Evolutionary conservation across 495 filamentous ascomycete species (phyloP).

Genomic region (Extremus antarcticus): DNA sequence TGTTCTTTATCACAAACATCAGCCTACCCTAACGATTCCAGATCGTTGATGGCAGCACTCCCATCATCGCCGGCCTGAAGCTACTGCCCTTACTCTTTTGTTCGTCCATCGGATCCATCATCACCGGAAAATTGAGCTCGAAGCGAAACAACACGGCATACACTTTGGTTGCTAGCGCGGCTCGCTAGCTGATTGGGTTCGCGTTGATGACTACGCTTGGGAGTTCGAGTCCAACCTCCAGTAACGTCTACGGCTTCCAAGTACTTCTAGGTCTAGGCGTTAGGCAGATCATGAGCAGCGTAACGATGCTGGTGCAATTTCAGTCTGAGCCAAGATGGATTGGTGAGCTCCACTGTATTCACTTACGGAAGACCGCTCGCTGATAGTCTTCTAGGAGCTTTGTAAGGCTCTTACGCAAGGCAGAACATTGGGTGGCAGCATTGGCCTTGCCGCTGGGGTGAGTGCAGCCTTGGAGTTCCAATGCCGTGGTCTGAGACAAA

Average conservation of each 20-base stretch:
- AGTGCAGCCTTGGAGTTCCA: too few species aligned
- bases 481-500: too few species aligned
- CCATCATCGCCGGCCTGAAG: conserved; percentile 4
- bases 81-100: conserved; percentile 5
- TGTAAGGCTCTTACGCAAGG: conserved; percentile 6
- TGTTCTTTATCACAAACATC: conserved; percentile 4
- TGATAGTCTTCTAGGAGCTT: conserved; percentile 1
- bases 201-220: conserved; percentile 1
- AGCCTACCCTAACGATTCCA: conserved; percentile 9
- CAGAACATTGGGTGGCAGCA: conserved; percentile 3
- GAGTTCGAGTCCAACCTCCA: neutral
- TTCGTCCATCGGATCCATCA: conserved; percentile 6
- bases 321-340: neutral
- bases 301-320: neutral
- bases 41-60: conserved; percentile 5
- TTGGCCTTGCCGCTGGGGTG: conserved; percentile 5
- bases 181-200: neutral
- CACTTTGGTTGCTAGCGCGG: conserved; percentile 3
- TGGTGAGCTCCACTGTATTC: too few species aligned
- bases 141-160: conserved; percentile 4
- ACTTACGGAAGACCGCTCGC: too few species aligned
- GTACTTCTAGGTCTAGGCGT: neutral
- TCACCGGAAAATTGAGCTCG: neutral
- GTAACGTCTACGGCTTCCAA: neutral
- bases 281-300: neutral